Conservation (phyloP, 192 early-diverging fungal species). For the Dissophora globulifera region DNA sequence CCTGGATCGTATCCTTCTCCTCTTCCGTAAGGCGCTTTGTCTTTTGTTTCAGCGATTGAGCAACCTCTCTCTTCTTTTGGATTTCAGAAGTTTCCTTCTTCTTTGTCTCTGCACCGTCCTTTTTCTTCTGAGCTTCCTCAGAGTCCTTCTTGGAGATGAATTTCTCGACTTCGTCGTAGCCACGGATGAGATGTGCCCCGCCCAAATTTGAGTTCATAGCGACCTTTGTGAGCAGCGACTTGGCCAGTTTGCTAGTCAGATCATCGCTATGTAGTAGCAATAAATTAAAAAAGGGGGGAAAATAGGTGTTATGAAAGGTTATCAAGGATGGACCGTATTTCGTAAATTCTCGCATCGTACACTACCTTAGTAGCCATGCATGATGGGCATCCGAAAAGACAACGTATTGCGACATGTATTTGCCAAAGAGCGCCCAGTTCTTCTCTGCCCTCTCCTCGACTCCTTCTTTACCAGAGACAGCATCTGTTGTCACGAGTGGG, state of each 20-base stretch:
- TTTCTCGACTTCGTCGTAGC: constrained; percentile 79
- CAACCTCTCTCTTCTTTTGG: constrained; percentile 35
- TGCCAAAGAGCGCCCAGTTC: constrained; percentile 82
- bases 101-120: constrained; percentile 43
- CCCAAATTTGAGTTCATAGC: constrained; percentile 67
- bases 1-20: constrained; percentile 54
- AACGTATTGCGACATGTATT: constrained; percentile 80
- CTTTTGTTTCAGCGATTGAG: constrained; percentile 43
- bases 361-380: constrained; percentile 71
- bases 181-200: constrained; percentile 76
- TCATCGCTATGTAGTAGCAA: constrained; percentile 57
- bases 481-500: constrained; percentile 28
- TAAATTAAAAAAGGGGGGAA: neutral
- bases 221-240: constrained; percentile 71
- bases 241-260: constrained; percentile 67
- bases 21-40: constrained; percentile 44
- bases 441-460: constrained; percentile 57
- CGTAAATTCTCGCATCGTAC: too few species aligned
- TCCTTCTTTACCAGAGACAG: constrained; percentile 27
- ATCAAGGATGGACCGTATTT: too few species aligned
- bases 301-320: too few species aligned
- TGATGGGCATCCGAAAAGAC: constrained; percentile 69
- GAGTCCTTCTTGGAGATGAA: constrained; percentile 54
- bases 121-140: constrained; percentile 52
- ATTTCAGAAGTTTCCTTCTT: constrained; percentile 49